Conservation (phyloP, 805 yeast species). For the Myxozyma neglecta region DNA sequence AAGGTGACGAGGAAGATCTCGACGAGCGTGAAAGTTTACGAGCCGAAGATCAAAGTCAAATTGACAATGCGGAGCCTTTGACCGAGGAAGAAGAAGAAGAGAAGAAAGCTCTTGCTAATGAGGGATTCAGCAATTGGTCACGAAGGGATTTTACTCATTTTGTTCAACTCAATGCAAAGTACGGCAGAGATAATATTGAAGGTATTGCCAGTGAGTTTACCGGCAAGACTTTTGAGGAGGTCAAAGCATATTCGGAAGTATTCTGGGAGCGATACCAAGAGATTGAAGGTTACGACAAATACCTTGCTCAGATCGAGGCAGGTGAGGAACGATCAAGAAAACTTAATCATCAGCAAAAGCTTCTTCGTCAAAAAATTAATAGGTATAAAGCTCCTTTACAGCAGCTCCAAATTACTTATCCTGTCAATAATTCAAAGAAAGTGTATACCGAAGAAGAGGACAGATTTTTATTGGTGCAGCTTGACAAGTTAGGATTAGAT, state of each 20-base stretch:
- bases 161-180: slow-evolving; percentile 67
- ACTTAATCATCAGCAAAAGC: slow-evolving; percentile 69
- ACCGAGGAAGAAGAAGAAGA: slow-evolving; percentile 74
- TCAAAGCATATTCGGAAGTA: slow-evolving; percentile 68
- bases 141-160: slow-evolving; percentile 86
- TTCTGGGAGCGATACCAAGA: slow-evolving; percentile 80
- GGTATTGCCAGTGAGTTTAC: slow-evolving; percentile 78
- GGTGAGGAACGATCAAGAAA: slow-evolving; percentile 83
- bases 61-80: slow-evolving; percentile 73
- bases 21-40: slow-evolving; percentile 51
- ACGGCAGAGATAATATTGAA: slow-evolving; percentile 73
- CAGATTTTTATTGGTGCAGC: slow-evolving; percentile 75
- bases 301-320: slow-evolving; percentile 72
- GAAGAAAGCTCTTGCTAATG: slow-evolving; percentile 56
- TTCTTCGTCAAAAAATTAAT: slow-evolving; percentile 71
- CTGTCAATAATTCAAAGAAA: slow-evolving; percentile 68
- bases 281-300: slow-evolving; percentile 87
- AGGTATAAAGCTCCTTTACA: slow-evolving; percentile 74
- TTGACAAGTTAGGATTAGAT: slow-evolving; percentile 79
- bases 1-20: slow-evolving; percentile 48
- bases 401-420: slow-evolving; percentile 68
- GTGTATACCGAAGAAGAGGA: slow-evolving; percentile 88
- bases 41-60: slow-evolving; percentile 66
- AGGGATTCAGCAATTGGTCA: slow-evolving; percentile 82
- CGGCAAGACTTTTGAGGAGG: slow-evolving; percentile 77